A percentile compares a stretch with the other conserved stretches of the same genome.
Conservation (phyloP, 768 basidiomycete species). For the Agaricus blazei region DNA sequence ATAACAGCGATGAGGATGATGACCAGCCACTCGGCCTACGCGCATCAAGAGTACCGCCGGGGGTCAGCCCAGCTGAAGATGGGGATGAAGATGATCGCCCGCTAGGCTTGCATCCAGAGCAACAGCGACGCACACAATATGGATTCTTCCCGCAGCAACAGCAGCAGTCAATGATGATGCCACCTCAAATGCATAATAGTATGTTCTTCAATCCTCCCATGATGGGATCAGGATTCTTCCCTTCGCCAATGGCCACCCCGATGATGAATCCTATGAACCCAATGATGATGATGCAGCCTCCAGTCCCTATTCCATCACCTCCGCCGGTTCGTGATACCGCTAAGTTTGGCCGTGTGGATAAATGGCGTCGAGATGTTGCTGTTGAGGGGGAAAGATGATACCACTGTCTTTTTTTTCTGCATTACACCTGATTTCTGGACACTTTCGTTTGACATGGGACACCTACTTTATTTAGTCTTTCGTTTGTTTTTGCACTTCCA, state of each 20-base stretch:
- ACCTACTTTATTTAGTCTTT: not conserved
- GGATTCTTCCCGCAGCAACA: constrained; percentile 48
- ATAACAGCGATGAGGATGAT: constrained; percentile 49
- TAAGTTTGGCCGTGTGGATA: constrained; percentile 71
- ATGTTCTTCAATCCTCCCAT: constrained; percentile 70
- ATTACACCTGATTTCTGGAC: not conserved
- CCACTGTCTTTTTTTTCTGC: not conserved
- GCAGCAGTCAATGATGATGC: constrained; percentile 61
- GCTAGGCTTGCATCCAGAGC: constrained; percentile 71
- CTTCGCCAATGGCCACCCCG: constrained; percentile 30
- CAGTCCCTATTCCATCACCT: constrained; percentile 51
- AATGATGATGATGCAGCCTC: constrained; percentile 39
- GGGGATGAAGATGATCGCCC: constrained; percentile 68
- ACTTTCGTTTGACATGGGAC: not conserved
- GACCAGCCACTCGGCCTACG: constrained; percentile 69
- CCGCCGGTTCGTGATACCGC: constrained; percentile 59
- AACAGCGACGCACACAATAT: constrained; percentile 70
- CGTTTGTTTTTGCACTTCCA: not conserved
- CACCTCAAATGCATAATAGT: constrained; percentile 68
- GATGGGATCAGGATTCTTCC: constrained; percentile 68
- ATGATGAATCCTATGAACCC: constrained; percentile 36
- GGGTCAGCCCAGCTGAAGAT: constrained; percentile 12
- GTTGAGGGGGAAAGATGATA: constrained; percentile 49
- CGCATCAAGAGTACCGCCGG: constrained; percentile 42
- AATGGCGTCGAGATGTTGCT: constrained; percentile 76